These are phyloP conservation scores for Glycine latifolia DNA, from an alignment of 306 rosid species.

Conservation along the genomic window DNA sequence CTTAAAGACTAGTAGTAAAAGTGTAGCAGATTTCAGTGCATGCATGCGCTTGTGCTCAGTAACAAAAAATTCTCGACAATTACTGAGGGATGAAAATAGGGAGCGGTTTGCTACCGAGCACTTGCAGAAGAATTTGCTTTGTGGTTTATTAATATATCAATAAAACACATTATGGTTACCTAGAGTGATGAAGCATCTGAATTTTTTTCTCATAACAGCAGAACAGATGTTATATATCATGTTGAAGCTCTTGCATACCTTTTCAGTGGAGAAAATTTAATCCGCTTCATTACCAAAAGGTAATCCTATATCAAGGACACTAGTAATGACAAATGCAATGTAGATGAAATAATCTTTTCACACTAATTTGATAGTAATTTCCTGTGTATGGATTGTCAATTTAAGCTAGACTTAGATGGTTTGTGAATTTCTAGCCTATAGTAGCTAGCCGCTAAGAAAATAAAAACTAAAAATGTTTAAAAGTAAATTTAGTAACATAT, in stretches of 20 bases:
- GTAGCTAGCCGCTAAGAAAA: no score
- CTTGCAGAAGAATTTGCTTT: slow-evolving; percentile 51
- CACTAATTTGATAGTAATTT: background rate
- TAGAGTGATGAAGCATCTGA: slow-evolving; percentile 80
- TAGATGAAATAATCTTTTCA: background rate
- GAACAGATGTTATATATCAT: slow-evolving; percentile 17
- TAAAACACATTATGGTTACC: slow-evolving; percentile 35
- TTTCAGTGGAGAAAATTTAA: slow-evolving; percentile 63
- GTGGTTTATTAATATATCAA: slow-evolving; percentile 36
- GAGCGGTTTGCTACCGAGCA: slow-evolving; percentile 82
- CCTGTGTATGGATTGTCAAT: background rate
- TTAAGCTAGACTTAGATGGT: background rate
- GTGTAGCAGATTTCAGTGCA: slow-evolving; percentile 37
- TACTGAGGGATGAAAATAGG: slow-evolving; percentile 49
- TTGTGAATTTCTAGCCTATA: background rate
- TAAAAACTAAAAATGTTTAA: no score
- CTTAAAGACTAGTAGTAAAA: background rate
- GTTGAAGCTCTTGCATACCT: slow-evolving; percentile 30
- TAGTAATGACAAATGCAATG: no score
- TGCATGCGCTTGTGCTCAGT: slow-evolving; percentile 67
- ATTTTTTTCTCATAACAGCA: slow-evolving; percentile 61
- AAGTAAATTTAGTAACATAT: no score
- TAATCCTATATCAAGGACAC: slow-evolving; percentile 44
- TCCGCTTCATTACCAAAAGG: slow-evolving; percentile 73
- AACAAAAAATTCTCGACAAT: slow-evolving; percentile 75